These are phyloP conservation scores for Raddia distichophylla DNA, from an alignment of 176 grass and related monocot species.

Conservation along the genomic window DNA sequence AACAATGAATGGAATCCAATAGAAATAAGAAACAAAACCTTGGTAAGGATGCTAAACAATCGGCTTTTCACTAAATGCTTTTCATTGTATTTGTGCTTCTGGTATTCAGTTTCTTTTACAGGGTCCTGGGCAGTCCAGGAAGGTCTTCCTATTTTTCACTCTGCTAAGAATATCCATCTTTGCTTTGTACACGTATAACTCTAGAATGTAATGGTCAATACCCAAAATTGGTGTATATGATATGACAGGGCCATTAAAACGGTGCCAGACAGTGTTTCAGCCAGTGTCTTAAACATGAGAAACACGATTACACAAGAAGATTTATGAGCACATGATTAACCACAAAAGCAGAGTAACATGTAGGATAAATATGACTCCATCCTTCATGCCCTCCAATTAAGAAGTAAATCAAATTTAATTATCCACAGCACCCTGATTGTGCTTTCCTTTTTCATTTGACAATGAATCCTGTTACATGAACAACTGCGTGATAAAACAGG, in stretches of 20 bases:
- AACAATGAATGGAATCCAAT: conserved; percentile 4
- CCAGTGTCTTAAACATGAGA: conserved; percentile 1
- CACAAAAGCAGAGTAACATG: conserved; percentile 19
- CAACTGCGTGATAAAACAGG: conserved; percentile 8
- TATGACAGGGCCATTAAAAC: neutral
- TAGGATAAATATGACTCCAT: neutral
- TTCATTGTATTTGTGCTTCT: conserved; percentile 19
- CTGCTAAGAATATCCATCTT: neutral
- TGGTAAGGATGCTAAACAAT: neutral
- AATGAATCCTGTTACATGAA: neutral
- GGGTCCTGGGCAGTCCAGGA: neutral
- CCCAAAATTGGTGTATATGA: neutral
- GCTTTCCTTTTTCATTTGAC: neutral
- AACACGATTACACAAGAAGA: neutral
- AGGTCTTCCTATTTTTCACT: conserved; percentile 3
- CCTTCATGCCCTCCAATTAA: conserved; percentile 17
- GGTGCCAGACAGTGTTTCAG: neutral
- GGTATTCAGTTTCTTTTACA: neutral
- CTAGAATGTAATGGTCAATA: conserved; percentile 28
- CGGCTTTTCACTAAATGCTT: neutral
- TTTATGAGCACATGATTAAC: neutral
- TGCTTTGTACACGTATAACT: neutral
- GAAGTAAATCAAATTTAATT: neutral
- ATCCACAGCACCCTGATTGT: conserved; percentile 2
- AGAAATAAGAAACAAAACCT: conserved; percentile 29